Evolutionary conservation across 2,329 filamentous ascomycete species (phyloP), one percentile per base, ranked within the genome.

Genomic region (Fusarium dimerum): DNA sequence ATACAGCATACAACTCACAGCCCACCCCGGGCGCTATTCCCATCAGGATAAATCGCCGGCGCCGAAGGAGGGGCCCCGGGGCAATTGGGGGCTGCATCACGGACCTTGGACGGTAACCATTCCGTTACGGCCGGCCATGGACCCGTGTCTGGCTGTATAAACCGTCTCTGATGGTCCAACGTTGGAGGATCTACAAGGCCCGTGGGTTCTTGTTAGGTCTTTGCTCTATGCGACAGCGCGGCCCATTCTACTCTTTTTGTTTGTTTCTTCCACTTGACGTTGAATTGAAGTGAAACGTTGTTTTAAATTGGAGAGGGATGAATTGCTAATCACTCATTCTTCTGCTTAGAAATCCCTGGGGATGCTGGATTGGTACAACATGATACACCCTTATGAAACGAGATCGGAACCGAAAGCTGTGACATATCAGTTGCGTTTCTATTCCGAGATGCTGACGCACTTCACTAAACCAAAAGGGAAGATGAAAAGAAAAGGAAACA

Each of bases 41-140:
- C 55, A 58, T 65, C 52, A 17, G 62, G 62, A 59, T 18, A 65
- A 50, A 65, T 57, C 62, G 49, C 61, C 61, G 61, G 51, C 40
- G 45, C 46, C 43, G 32, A 36, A 15, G 32, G 32, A 15, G 13
- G 32, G 13, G 32, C 10, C 32, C 32, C 36, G 26, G 40, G 29
- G 41, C 43, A n/a, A 20, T 41, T 36, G 17, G 43, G 47, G 43
- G 43, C 51, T 47, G 46, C 43, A 20, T 26, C 38, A 38, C 17
- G 16, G 12, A 13, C 18, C 38, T 34, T 11, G 40, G 32, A 11
- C 9, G 41, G 8, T 34, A 26, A 26, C 20, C 20, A 26, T 26
- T 26, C 39, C 16, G 44, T 36, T 36, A 36, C 32, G 32, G 32
- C 32, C 32, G 32, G 32, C 11, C 10, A 36, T 36, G 32, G 13